Conservation (phyloP, 805 yeast species). For the Kluyveromyces nonfermentans region DNA sequence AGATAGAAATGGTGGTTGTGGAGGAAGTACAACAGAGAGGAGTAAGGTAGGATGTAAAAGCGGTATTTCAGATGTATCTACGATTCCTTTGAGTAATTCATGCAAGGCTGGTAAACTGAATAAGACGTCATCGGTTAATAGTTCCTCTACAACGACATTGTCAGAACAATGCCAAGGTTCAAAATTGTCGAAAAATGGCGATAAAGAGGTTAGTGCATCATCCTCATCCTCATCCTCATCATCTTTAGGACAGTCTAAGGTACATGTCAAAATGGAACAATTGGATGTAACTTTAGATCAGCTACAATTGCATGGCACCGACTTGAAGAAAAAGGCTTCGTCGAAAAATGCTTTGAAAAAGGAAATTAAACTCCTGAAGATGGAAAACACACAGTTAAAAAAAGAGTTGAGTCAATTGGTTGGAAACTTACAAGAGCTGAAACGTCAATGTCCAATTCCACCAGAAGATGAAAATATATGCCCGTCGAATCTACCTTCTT, state of each 20-base stretch:
- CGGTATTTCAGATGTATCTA: background rate
- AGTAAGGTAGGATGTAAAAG: background rate
- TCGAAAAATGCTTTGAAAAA: constrained; percentile 13
- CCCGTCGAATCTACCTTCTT: background rate
- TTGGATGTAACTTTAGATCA: constrained; percentile 1
- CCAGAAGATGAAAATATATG: background rate
- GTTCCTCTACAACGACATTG: background rate
- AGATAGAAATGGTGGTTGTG: background rate
- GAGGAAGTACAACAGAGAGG: background rate
- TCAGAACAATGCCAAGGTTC: background rate
- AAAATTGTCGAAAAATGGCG: background rate
- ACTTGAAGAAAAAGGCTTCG: constrained; percentile 7
- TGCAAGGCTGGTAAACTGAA: background rate
- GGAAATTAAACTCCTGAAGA: constrained; percentile 17
- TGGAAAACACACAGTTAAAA: constrained; percentile 19
- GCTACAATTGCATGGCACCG: constrained; percentile 1
- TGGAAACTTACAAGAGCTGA: constrained; percentile 18
- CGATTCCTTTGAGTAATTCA: constrained; percentile 2
- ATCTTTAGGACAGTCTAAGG: background rate
- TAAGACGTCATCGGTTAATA: background rate
- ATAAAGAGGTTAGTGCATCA: background rate
- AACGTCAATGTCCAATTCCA: constrained; percentile 6
- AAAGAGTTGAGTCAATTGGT: constrained; percentile 18
- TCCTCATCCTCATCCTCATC: too few relatives aligned
- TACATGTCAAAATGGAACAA: constrained; percentile 2